Percentiles rank a stretch among this genome's conserved stretches.
These are phyloP conservation scores for Phoma herbarum DNA, from an alignment of 2,329 filamentous ascomycete genomes.

Conservation along the genomic window DNA sequence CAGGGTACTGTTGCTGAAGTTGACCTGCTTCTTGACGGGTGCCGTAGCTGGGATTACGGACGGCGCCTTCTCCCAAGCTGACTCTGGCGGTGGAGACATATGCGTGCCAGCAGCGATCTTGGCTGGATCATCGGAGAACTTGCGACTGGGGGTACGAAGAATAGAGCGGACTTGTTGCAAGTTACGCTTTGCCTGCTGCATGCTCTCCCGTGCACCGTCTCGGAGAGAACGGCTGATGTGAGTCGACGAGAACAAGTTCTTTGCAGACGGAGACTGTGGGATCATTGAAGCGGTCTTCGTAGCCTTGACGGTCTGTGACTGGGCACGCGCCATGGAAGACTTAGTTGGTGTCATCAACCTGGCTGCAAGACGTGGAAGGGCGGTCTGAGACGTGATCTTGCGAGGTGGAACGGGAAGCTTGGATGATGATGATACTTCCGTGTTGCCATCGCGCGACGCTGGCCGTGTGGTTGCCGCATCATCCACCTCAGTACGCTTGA, in stretches of 20 bases:
- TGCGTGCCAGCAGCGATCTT: slow-evolving; percentile 70
- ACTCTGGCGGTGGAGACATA: slow-evolving; percentile 53
- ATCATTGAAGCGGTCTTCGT: slow-evolving; percentile 60
- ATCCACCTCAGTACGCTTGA: slow-evolving; percentile 72
- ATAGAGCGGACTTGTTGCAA: slow-evolving; percentile 69
- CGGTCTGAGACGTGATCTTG: slow-evolving; percentile 46
- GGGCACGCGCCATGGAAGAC: slow-evolving; percentile 69
- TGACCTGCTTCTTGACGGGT: slow-evolving; percentile 79
- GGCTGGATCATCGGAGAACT: slow-evolving; percentile 66
- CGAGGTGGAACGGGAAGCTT: slow-evolving; percentile 36
- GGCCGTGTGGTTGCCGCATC: slow-evolving; percentile 74
- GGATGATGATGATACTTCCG: slow-evolving; percentile 21
- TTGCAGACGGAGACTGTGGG: slow-evolving; percentile 65
- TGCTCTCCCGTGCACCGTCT: slow-evolving; percentile 49
- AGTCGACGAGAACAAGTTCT: slow-evolving; percentile 54
- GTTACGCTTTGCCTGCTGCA: slow-evolving; percentile 54
- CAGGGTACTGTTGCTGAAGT: slow-evolving; percentile 78
- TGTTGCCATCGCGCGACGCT: slow-evolving; percentile 53
- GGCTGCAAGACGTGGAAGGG: slow-evolving; percentile 57
- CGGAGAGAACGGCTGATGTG: slow-evolving; percentile 46
- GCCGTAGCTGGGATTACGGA: slow-evolving; percentile 69
- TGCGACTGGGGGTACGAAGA: slow-evolving; percentile 66
- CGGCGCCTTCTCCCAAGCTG: slow-evolving; percentile 61
- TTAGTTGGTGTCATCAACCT: slow-evolving; percentile 79
- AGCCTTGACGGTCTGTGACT: slow-evolving; percentile 62